Evolutionary conservation across 1,284 basidiomycete genomes (phyloP).

Genomic region (Xanthoconium separans): DNA sequence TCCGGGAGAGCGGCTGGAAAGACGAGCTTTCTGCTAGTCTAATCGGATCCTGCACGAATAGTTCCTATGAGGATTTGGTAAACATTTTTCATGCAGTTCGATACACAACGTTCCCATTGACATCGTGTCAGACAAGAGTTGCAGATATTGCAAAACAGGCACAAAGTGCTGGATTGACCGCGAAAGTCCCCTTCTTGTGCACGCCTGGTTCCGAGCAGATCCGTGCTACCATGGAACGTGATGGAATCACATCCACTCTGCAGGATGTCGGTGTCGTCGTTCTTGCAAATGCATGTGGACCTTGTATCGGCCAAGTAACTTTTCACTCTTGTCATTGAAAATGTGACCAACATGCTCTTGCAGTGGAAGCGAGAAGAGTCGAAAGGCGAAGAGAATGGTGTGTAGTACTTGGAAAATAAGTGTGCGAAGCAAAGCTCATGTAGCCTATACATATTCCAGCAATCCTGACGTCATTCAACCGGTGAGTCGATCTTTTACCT

Average conservation of each 20-base stretch:
- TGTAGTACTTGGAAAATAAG: slow-evolving; percentile 20
- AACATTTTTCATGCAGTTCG: background rate
- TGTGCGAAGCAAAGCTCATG: slow-evolving; percentile 5
- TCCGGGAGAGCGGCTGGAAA: slow-evolving; percentile 87
- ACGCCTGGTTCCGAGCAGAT: slow-evolving; percentile 99
- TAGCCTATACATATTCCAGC: slow-evolving; percentile 46
- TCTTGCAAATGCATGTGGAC: slow-evolving; percentile 97
- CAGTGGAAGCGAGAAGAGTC: slow-evolving; percentile 94
- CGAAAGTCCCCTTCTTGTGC: slow-evolving; percentile 93
- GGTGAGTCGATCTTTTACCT: slow-evolving; percentile 38
- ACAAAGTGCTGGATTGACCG: slow-evolving; percentile 75
- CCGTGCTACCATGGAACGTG: slow-evolving; percentile 95
- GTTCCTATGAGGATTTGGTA: slow-evolving; percentile 94
- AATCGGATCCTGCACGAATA: slow-evolving; percentile 98
- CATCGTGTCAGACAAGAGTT: slow-evolving; percentile 52
- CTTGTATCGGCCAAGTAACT: slow-evolving; percentile 92
- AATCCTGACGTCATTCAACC: slow-evolving; percentile 97
- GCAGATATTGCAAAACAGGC: slow-evolving; percentile 93
- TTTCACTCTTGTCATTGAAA: background rate
- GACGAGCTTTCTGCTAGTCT: slow-evolving; percentile 89
- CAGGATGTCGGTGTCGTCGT: slow-evolving; percentile 90
- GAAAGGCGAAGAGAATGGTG: slow-evolving; percentile 90
- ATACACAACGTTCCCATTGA: slow-evolving; percentile 10
- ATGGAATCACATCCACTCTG: slow-evolving; percentile 79
- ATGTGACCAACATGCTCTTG: slow-evolving; percentile 3